A percentile compares a stretch with the other conserved stretches of the same genome.
phyloP scores from a whole-genome alignment of 2,329 filamentous ascomycete genomes.

The Dactylella cylindrospora region DNA sequence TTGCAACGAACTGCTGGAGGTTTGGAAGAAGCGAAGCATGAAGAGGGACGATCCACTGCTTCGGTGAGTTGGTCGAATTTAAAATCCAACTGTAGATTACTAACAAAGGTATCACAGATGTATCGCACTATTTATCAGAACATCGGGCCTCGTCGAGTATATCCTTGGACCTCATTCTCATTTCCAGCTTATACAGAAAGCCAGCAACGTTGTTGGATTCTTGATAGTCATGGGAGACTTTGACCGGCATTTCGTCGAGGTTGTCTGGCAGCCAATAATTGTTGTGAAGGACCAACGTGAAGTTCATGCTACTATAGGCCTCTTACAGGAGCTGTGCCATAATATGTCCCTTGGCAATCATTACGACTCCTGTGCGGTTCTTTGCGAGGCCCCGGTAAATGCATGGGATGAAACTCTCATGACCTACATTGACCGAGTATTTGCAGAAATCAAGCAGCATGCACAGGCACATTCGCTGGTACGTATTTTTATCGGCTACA shows the following conservation, averaged over 20 bases:
- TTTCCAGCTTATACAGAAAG: conserved; percentile 79
- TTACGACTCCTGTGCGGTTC: conserved; percentile 24
- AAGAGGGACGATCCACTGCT: conserved; percentile 51
- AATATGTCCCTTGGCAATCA: conserved; percentile 46
- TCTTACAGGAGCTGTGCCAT: conserved; percentile 56
- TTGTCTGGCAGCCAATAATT: conserved; percentile 79
- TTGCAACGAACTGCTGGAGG: conserved; percentile 67
- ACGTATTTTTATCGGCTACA: background rate
- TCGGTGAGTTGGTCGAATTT: conserved; percentile 41
- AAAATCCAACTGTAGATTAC: background rate
- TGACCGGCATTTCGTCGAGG: conserved; percentile 69
- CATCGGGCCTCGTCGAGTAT: conserved; percentile 76
- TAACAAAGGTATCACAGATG: conserved; percentile 50
- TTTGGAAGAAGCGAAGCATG: conserved; percentile 61
- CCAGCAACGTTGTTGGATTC: conserved; percentile 82
- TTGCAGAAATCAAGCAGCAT: conserved; percentile 35
- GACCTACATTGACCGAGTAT: conserved; percentile 34
- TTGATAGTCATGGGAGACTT: conserved; percentile 77
- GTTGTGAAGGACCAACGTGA: conserved; percentile 80
- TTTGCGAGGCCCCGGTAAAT: conserved; percentile 24
- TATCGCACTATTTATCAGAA: conserved; percentile 68
- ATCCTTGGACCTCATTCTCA: conserved; percentile 89
- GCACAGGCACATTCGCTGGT: conserved; percentile 20
- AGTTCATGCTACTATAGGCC: conserved; percentile 73
- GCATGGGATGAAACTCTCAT: conserved; percentile 37